Percentiles rank a stretch among this genome's conserved stretches.
Evolutionary conservation across 768 basidiomycete species (phyloP).

Genomic region (Steccherinum ochraceum): DNA sequence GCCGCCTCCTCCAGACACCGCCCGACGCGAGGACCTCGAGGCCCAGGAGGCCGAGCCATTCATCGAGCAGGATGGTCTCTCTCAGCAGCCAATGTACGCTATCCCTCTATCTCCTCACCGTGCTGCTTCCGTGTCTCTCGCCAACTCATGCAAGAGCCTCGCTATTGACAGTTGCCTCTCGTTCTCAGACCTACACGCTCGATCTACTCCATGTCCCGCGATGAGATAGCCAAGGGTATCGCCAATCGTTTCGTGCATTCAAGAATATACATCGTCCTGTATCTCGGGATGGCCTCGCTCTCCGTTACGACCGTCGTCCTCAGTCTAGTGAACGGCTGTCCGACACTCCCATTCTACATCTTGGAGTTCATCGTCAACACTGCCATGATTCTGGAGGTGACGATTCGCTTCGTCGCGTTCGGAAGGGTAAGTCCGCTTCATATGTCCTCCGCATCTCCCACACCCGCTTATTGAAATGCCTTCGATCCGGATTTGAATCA

Average conservation of each 20-base stretch:
- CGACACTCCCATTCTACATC: conserved; percentile 81
- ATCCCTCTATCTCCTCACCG: conserved; percentile 3
- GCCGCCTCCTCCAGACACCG: conserved; percentile 21
- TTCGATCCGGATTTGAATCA: background rate
- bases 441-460: background rate
- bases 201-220: conserved; percentile 77
- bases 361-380: conserved; percentile 86
- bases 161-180: conserved; percentile 18
- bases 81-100: conserved; percentile 19
- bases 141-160: conserved; percentile 13
- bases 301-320: conserved; percentile 83
- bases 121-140: conserved; percentile 3
- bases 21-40: conserved; percentile 23
- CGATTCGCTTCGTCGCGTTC: conserved; percentile 86
- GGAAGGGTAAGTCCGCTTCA: conserved; percentile 78
- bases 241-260: conserved; percentile 91
- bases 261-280: conserved; percentile 79
- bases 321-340: conserved; percentile 79
- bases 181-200: conserved; percentile 61
- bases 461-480: background rate
- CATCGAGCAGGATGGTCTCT: conserved; percentile 12
- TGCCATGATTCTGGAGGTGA: conserved; percentile 92
- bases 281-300: conserved; percentile 82
- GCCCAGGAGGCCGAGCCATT: conserved; percentile 25
- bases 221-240: conserved; percentile 78